Evolutionary conservation across 768 basidiomycete genomes (phyloP).

Genomic region (Inosperma sp.): DNA sequence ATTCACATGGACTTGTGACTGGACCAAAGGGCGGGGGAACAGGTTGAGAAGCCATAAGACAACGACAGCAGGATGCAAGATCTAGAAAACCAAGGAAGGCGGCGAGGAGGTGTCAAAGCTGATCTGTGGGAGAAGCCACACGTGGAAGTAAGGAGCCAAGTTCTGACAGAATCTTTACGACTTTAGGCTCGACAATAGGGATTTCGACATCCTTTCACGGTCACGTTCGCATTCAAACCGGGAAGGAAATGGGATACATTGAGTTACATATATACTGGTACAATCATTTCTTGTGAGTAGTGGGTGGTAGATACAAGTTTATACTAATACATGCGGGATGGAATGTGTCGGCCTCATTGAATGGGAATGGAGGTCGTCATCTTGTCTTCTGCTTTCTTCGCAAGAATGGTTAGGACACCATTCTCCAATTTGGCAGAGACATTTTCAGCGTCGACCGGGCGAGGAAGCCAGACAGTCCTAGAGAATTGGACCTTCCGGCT

Average conservation of each 20-base stretch:
- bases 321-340: no score
- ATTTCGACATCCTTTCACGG: constrained; percentile 24
- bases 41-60: constrained; percentile 1
- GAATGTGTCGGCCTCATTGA: background rate
- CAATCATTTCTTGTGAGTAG: no score
- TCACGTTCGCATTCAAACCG: constrained; percentile 25
- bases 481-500: constrained; percentile 53
- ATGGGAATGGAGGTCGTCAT: constrained; percentile 47
- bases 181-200: constrained; percentile 13
- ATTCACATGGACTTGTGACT: constrained; percentile 28
- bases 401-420: constrained; percentile 61
- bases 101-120: background rate
- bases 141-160: background rate
- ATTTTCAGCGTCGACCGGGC: constrained; percentile 50
- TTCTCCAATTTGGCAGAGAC: constrained; percentile 63
- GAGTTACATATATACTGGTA: no score
- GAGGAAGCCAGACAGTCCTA: constrained; percentile 70
- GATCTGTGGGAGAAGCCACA: background rate
- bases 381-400: constrained; percentile 59
- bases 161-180: background rate
- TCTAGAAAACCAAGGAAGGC: background rate
- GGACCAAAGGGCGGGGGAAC: constrained; percentile 2
- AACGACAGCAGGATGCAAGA: background rate
- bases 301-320: no score
- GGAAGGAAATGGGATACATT: no score